Evolutionary conservation across 2,329 filamentous ascomycete species (phyloP).

Genomic region (Elsinoe arachidis): DNA sequence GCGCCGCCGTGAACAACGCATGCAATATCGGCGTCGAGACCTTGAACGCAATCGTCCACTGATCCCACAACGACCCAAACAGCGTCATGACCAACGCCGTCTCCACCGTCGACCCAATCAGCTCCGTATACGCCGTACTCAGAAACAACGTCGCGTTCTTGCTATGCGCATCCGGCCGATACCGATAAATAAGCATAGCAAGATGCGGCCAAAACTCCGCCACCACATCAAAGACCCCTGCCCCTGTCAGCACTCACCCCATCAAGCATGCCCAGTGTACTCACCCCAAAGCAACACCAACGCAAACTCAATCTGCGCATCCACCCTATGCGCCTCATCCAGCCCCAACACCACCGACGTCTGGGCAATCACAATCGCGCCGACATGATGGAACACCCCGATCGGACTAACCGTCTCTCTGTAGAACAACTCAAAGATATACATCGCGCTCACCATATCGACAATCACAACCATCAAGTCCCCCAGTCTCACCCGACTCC

Average conservation of each 20-base stretch:
- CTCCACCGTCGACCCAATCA: slow-evolving; percentile 33
- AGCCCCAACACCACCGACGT: slow-evolving; percentile 34
- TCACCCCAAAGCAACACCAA: slow-evolving; percentile 35
- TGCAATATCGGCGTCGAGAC: slow-evolving; percentile 37
- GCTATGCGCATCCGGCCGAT: slow-evolving; percentile 31
- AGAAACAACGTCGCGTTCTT: slow-evolving; percentile 35
- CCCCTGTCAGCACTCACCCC: no score
- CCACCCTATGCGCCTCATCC: slow-evolving; percentile 20
- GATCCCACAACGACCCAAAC: slow-evolving; percentile 35
- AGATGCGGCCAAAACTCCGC: slow-evolving; percentile 41
- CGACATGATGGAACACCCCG: slow-evolving; percentile 35
- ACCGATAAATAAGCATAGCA: slow-evolving; percentile 38
- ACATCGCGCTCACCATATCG: slow-evolving; percentile 39
- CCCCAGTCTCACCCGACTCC: slow-evolving; percentile 30
- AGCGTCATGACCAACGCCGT: slow-evolving; percentile 38
- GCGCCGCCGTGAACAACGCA: slow-evolving; percentile 34
- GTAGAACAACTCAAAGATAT: slow-evolving; percentile 39
- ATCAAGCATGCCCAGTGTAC: slow-evolving; percentile 7
- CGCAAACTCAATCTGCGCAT: slow-evolving; percentile 31
- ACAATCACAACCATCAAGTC: slow-evolving; percentile 34
- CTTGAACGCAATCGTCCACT: slow-evolving; percentile 38
- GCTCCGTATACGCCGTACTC: slow-evolving; percentile 30
- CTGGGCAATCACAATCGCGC: slow-evolving; percentile 35
- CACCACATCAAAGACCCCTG: slow-evolving; percentile 40
- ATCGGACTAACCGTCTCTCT: slow-evolving; percentile 34